A percentile compares a stretch with the other conserved stretches of the same genome.
phyloP scores from a whole-genome alignment of 2,329 filamentous ascomycete genomes.

The Cytospora mali region DNA sequence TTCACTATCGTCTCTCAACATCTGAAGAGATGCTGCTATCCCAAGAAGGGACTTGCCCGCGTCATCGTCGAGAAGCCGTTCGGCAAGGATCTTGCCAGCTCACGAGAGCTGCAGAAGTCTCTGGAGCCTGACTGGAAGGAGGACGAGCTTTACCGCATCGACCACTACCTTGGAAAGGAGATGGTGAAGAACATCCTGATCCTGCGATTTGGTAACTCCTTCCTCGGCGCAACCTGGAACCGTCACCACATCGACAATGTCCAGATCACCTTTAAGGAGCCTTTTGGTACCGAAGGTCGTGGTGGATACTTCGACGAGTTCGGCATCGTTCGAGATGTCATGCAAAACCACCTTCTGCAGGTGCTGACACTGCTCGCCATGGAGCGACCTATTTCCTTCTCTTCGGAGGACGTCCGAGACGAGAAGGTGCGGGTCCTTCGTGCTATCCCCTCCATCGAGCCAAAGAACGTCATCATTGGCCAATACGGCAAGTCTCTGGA shows the following conservation, averaged over 20 bases:
- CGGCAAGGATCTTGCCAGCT: slow-evolving; percentile 93
- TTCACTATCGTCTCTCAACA: slow-evolving; percentile 98
- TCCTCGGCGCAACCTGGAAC: slow-evolving; percentile 98
- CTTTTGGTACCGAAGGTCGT: slow-evolving; percentile 95
- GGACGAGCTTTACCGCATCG: slow-evolving; percentile 98
- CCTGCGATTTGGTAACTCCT: slow-evolving; percentile 96
- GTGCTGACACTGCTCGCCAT: slow-evolving; percentile 95
- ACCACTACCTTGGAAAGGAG: slow-evolving; percentile 99
- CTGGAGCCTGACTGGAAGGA: slow-evolving; percentile 98
- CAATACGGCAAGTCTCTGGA: slow-evolving; percentile 97
- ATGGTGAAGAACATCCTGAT: slow-evolving; percentile 99
- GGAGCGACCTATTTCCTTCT: slow-evolving; percentile 98
- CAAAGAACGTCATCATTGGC: slow-evolving; percentile 99
- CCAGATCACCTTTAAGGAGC: slow-evolving; percentile 99
- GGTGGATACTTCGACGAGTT: slow-evolving; percentile 99
- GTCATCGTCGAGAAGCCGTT: slow-evolving; percentile 99
- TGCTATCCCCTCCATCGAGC: slow-evolving; percentile 90
- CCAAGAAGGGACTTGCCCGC: slow-evolving; percentile 83
- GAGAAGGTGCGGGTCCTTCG: slow-evolving; percentile 97
- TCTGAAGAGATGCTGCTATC: slow-evolving; percentile 96
- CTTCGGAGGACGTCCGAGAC: slow-evolving; percentile 95
- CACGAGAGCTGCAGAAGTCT: slow-evolving; percentile 90
- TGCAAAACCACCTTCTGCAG: slow-evolving; percentile 99
- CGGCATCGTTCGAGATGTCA: slow-evolving; percentile 98
- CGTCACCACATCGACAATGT: slow-evolving; percentile 99